Conservation (phyloP, 164 flowering plant genomes). For the Protea cynaroides region DNA sequence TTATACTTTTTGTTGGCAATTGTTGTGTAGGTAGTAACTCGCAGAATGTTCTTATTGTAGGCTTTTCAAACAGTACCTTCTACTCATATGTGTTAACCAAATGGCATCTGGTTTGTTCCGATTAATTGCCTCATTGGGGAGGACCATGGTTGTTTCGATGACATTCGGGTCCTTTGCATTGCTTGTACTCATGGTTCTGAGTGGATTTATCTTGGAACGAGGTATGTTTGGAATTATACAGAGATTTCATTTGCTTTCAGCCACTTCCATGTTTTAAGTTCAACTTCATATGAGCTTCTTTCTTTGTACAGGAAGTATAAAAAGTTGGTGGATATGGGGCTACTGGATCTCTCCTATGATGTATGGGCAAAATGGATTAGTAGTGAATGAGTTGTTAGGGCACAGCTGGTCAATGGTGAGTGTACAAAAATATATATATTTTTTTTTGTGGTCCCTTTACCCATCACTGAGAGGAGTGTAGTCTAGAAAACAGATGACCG, state of each 20-base stretch:
- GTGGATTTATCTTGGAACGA: constrained; percentile 48
- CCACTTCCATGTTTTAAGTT: neutral
- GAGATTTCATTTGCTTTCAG: neutral
- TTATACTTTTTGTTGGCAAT: neutral
- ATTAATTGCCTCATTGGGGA: constrained; percentile 29
- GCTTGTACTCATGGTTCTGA: constrained; percentile 23
- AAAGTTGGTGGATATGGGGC: constrained; percentile 40
- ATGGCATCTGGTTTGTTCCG: constrained; percentile 39
- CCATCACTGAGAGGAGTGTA: too few relatives aligned
- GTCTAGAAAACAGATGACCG: too few relatives aligned
- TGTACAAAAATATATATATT: too few relatives aligned
- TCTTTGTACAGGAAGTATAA: constrained; percentile 20
- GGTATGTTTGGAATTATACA: constrained; percentile 18
- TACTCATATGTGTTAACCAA: constrained; percentile 34
- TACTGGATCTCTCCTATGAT: constrained; percentile 40
- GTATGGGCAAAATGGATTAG: constrained; percentile 29
- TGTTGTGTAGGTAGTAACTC: neutral
- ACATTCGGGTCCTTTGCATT: constrained; percentile 40
- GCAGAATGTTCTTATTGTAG: constrained; percentile 20
- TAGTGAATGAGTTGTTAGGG: constrained; percentile 32
- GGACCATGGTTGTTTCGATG: constrained; percentile 38
- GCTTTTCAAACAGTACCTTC: constrained; percentile 36
- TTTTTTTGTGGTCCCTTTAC: too few relatives aligned
- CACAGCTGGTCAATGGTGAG: constrained; percentile 28
- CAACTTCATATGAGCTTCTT: neutral